Evolutionary conservation across 768 basidiomycete species (phyloP).

Genomic region (Daedaleopsis sinensis): DNA sequence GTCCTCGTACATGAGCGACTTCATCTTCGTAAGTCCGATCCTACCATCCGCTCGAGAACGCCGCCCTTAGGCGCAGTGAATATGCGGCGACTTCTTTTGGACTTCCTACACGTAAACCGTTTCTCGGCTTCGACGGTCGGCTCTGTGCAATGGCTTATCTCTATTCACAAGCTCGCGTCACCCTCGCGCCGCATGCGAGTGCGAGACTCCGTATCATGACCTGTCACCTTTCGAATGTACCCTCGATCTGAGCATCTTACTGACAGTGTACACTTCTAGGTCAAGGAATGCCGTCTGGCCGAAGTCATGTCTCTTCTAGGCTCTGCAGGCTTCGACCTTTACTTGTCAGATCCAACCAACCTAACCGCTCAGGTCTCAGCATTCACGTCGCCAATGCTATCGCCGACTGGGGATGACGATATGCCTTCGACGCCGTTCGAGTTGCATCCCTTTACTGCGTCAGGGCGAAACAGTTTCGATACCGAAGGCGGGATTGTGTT

Average conservation of each 20-base stretch:
- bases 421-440: conserved; percentile 24
- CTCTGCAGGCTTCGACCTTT: conserved; percentile 67
- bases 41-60: background rate
- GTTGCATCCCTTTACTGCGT: conserved; percentile 43
- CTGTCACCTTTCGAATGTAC: no score
- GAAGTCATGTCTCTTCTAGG: conserved; percentile 63
- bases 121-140: background rate
- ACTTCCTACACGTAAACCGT: conserved; percentile 9
- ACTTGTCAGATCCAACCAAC: conserved; percentile 31
- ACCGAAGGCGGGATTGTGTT: conserved; percentile 47
- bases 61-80: background rate
- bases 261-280: conserved; percentile 40
- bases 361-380: conserved; percentile 31
- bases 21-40: conserved; percentile 63
- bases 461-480: conserved; percentile 23
- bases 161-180: conserved; percentile 1
- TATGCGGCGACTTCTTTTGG: conserved; percentile 7
- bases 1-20: conserved; percentile 82
- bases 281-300: conserved; percentile 65
- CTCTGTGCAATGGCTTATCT: conserved; percentile 9
- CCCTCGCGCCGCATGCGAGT: background rate
- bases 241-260: background rate
- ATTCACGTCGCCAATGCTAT: conserved; percentile 29
- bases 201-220: background rate
- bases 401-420: conserved; percentile 26